Percentiles rank a stretch among this genome's conserved stretches.
phyloP scores from a whole-genome alignment of 352 stramenopile genomes.

The Globisporangium spiculum region DNA sequence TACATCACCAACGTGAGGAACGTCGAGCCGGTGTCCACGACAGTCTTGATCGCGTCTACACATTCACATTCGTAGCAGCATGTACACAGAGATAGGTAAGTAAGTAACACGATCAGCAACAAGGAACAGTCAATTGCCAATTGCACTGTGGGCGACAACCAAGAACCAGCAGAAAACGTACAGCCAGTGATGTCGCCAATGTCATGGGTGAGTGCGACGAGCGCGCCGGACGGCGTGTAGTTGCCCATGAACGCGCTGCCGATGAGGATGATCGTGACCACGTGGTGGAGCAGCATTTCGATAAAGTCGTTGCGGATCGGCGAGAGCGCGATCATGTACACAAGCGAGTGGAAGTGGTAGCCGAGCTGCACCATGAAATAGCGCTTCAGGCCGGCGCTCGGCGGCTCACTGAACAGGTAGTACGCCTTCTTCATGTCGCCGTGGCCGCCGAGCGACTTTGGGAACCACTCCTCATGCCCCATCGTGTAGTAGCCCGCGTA shows the following conservation, averaged over 20 bases:
- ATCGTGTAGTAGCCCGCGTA: conserved; percentile 38
- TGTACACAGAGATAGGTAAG: neutral
- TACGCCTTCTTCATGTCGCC: conserved; percentile 33
- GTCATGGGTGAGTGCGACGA: conserved; percentile 54
- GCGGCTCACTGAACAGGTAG: conserved; percentile 28
- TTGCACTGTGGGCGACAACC: no score
- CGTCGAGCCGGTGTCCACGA: conserved; percentile 53
- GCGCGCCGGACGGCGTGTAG: conserved; percentile 38
- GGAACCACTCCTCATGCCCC: conserved; percentile 44
- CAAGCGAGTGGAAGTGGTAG: conserved; percentile 52
- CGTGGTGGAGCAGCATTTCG: conserved; percentile 58
- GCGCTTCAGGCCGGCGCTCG: conserved; percentile 32
- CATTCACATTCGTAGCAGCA: neutral
- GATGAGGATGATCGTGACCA: conserved; percentile 56
- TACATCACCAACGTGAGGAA: conserved; percentile 34
- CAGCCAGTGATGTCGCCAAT: conserved; percentile 50
- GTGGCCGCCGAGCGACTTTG: conserved; percentile 31
- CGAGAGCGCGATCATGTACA: conserved; percentile 55
- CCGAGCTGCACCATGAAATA: conserved; percentile 59
- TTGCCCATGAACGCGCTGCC: conserved; percentile 43
- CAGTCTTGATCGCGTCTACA: conserved; percentile 63
- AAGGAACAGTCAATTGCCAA: neutral
- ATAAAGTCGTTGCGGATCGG: conserved; percentile 58
- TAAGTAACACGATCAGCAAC: neutral
- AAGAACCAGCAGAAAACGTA: conserved; percentile 22